These are phyloP conservation scores for Pythium scleroteichum DNA, from an alignment of 352 stramenopile species.

Conservation along the genomic window DNA sequence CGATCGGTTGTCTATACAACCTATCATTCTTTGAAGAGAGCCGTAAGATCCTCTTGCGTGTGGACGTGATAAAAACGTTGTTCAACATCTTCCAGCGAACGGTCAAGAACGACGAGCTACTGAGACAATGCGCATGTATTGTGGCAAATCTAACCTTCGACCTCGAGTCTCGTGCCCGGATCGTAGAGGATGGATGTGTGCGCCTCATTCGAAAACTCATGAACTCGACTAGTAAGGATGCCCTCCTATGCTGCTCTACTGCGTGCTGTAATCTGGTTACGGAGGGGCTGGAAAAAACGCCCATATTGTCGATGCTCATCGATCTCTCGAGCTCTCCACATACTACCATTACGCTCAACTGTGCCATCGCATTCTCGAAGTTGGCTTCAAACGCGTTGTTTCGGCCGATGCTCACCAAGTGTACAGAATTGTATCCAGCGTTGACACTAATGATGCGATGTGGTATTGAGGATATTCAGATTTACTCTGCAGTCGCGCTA, in stretches of 20 bases:
- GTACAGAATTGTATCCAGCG: constrained; percentile 68
- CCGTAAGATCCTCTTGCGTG: constrained; percentile 56
- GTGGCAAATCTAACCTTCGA: constrained; percentile 82
- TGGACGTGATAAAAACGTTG: constrained; percentile 64
- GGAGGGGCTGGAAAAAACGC: constrained; percentile 70
- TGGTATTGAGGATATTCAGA: constrained; percentile 85
- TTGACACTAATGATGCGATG: constrained; percentile 89
- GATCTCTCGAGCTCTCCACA: constrained; percentile 68
- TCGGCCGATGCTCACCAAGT: constrained; percentile 61
- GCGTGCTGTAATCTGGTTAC: constrained; percentile 77
- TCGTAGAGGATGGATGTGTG: constrained; percentile 69
- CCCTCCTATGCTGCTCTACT: constrained; percentile 66
- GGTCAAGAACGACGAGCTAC: constrained; percentile 60
- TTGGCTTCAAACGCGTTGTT: constrained; percentile 60
- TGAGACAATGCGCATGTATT: constrained; percentile 65
- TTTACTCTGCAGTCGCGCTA: constrained; percentile 85
- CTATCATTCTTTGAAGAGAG: constrained; percentile 75
- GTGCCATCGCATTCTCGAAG: constrained; percentile 79
- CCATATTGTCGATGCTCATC: constrained; percentile 76
- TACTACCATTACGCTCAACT: constrained; percentile 67
- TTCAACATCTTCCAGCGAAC: constrained; percentile 67
- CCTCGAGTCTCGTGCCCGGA: constrained; percentile 47
- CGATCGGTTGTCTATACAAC: constrained; percentile 75
- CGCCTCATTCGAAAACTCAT: constrained; percentile 71
- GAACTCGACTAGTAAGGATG: constrained; percentile 56